These are phyloP conservation scores for Yamadazyma dushanensis DNA, from an alignment of 1,139 yeast species.

Conservation along the genomic window DNA sequence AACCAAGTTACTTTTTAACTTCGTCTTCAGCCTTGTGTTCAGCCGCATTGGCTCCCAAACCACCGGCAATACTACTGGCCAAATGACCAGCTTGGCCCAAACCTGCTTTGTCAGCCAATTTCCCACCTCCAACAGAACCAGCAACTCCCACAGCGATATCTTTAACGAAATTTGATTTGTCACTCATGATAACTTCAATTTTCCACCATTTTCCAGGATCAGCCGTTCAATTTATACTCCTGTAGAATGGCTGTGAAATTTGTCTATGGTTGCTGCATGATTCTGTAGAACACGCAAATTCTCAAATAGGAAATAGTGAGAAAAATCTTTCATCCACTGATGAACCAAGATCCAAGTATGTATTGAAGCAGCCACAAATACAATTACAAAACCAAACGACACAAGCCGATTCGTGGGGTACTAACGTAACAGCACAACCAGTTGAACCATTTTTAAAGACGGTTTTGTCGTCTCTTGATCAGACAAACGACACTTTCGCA, in stretches of 20 bases:
- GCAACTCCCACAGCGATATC: slow-evolving; percentile 32
- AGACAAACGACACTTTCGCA: slow-evolving; percentile 27
- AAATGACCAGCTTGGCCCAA: slow-evolving; percentile 37
- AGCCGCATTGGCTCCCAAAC: slow-evolving; percentile 31
- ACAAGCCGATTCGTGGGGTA: slow-evolving; percentile 3
- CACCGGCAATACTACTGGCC: slow-evolving; percentile 35
- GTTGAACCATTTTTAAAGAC: slow-evolving; percentile 47
- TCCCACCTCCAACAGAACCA: slow-evolving; percentile 33
- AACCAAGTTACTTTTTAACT: slow-evolving; percentile 8
- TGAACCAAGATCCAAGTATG: slow-evolving; percentile 28
- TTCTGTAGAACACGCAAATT: background rate
- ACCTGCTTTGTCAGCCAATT: slow-evolving; percentile 36
- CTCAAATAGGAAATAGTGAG: background rate
- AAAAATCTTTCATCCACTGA: slow-evolving; percentile 1
- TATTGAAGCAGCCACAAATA: slow-evolving; percentile 9
- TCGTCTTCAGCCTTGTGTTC: slow-evolving; percentile 31
- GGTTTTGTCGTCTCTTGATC: slow-evolving; percentile 38
- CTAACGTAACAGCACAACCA: slow-evolving; percentile 37
- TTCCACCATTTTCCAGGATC: background rate
- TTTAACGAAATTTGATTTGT: slow-evolving; percentile 23
- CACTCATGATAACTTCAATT: slow-evolving; percentile 17
- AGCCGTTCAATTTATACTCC: slow-evolving; percentile 1
- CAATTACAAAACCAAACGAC: background rate
- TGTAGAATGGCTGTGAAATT: slow-evolving; percentile 3
- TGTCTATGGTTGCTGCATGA: slow-evolving; percentile 2